Percentiles rank a stretch among this genome's conserved stretches.
These are phyloP conservation scores for Azolla pinnata DNA, from an alignment of 75 land plant species.

Conservation along the genomic window DNA sequence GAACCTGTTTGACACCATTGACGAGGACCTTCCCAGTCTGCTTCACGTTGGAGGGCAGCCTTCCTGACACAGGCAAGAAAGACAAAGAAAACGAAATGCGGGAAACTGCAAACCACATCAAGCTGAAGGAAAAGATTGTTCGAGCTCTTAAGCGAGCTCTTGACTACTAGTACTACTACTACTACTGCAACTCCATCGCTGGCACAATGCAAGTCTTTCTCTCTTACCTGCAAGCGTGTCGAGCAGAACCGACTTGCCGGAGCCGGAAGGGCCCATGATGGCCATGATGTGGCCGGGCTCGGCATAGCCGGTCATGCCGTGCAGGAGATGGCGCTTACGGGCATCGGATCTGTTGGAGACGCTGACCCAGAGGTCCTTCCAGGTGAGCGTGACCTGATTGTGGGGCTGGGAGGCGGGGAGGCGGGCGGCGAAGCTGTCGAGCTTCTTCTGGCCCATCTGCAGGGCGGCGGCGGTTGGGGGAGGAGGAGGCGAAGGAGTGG, in stretches of 20 bases:
- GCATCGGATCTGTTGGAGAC: slow-evolving; percentile 33
- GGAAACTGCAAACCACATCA: too few relatives aligned
- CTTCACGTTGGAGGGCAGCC: slow-evolving; percentile 19
- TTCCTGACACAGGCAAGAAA: slow-evolving; percentile 19
- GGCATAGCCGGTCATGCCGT: slow-evolving; percentile 64
- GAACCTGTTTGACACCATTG: slow-evolving; percentile 33
- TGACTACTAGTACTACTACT: too few relatives aligned
- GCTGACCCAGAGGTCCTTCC: slow-evolving; percentile 23
- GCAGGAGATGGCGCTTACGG: slow-evolving; percentile 53
- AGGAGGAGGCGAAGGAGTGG: too few relatives aligned
- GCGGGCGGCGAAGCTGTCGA: too few relatives aligned
- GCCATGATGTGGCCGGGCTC: slow-evolving; percentile 70
- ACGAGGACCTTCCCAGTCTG: slow-evolving; percentile 38
- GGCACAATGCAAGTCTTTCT: not conserved
- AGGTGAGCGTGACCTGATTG: slow-evolving; percentile 15
- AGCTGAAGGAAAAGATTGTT: not conserved
- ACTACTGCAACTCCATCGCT: not conserved
- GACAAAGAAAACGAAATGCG: not conserved
- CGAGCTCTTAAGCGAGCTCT: too few relatives aligned
- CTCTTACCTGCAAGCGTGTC: slow-evolving; percentile 60
- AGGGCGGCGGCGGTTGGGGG: too few relatives aligned
- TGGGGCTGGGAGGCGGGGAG: too few relatives aligned
- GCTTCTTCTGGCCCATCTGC: too few relatives aligned
- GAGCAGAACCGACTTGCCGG: slow-evolving; percentile 70
- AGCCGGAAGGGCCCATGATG: slow-evolving; percentile 87